Evolutionary conservation across 1,284 basidiomycete genomes (phyloP), one percentile per base, ranked within the genome.

Genomic region (Trametes hirsuta): DNA sequence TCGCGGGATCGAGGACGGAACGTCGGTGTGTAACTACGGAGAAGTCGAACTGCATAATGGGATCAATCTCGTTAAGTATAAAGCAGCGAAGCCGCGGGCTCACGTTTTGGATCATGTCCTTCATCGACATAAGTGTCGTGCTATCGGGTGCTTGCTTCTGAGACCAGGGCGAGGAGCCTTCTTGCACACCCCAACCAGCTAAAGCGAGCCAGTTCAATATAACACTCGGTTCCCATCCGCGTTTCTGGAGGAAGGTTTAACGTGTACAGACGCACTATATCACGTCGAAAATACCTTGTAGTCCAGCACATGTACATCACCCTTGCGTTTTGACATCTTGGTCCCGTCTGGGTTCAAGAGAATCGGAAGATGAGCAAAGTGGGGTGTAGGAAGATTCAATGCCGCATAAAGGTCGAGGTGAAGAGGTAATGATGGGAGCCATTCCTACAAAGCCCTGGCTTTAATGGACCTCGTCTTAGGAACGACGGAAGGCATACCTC

Each of bases 251-350:
- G 12, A 5, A 10, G 40, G 11, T 21, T 45, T 18, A 12, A 39
- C 4, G n/a, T n/a, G 14, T 15, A 14, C 53, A 54, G 22, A 18
- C 12, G 11, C 10, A 30, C 2, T 8, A 6, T 1, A 39, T 6
- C 22, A 10, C 18, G 2, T 40, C 11, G 41, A 10, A 69, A 84
- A 59, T 66, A 95, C 94, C 52, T 92, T 88, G 71, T 95, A 99
- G 66, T 93, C 89, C 34, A 88, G 79, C 3, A 98, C 95, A 41
- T 85, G 82, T 1, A 96, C 94, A 69, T 97, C 94, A 2, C 94
- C 95, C 21, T 91, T 88, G 9, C 97, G 83, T 72, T 99, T 99
- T 21, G 92, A 95, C 82, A 99, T 92, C 74, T 99, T 99, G 2
- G 87, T 85, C 0, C 96, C 95, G 72, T 98, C 94, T 0, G 87